phyloP scores from a whole-genome alignment of 2,329 filamentous ascomycete species.

The Fusarium incarnatum region DNA sequence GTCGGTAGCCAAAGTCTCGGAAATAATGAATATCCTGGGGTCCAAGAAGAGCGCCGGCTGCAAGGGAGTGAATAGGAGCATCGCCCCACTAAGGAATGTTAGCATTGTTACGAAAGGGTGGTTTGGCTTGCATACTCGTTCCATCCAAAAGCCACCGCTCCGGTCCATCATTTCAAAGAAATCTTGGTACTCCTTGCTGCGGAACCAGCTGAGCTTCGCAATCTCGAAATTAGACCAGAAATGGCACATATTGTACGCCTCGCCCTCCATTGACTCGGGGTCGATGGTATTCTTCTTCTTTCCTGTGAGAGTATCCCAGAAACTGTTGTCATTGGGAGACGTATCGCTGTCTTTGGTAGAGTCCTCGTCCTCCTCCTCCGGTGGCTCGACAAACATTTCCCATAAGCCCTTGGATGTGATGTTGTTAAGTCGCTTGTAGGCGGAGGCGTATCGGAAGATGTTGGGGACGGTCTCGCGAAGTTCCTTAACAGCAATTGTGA shows the following conservation, averaged over 20 bases:
- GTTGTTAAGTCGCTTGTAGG: constrained; percentile 94
- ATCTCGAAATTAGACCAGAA: constrained; percentile 99
- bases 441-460: constrained; percentile 98
- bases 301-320: constrained; percentile 78
- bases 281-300: constrained; percentile 84
- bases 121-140: constrained; percentile 72
- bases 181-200: constrained; percentile 96
- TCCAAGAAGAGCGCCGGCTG: constrained; percentile 86
- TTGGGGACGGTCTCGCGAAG: constrained; percentile 97
- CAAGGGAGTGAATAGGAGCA: constrained; percentile 96
- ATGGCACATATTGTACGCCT: constrained; percentile 99
- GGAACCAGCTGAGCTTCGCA: constrained; percentile 92
- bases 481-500: constrained; percentile 98
- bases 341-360: constrained; percentile 72
- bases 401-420: constrained; percentile 91
- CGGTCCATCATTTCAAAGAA: constrained; percentile 99
- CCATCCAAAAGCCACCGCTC: constrained; percentile 99
- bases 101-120: constrained; percentile 34
- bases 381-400: constrained; percentile 96
- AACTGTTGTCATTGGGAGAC: constrained; percentile 81
- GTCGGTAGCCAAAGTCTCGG: constrained; percentile 97
- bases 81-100: constrained; percentile 84
- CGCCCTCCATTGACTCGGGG: constrained; percentile 93
- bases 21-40: constrained; percentile 96
- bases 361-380: constrained; percentile 72